Conservation (phyloP, 1,284 basidiomycete genomes). For the Trichosporon sp. region DNA sequence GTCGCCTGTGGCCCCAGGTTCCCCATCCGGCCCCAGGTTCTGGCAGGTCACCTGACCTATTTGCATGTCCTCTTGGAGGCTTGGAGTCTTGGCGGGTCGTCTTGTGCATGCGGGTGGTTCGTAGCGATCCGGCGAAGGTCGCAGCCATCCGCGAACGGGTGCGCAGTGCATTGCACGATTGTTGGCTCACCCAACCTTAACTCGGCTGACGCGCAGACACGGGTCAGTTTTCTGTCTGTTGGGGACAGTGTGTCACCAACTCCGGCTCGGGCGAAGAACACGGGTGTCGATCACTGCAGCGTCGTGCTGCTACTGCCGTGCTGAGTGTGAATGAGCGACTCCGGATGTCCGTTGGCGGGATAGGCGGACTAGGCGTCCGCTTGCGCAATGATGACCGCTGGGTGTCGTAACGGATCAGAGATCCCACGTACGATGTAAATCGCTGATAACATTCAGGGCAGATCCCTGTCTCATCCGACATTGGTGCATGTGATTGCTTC, state of each 20-base stretch:
- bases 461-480: too few species aligned
- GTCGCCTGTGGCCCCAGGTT: neutral
- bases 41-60: neutral
- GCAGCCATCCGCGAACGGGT: neutral
- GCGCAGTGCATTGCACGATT: neutral
- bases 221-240: neutral
- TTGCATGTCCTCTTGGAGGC: neutral
- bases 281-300: neutral
- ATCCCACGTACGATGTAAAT: neutral
- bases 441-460: neutral
- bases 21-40: neutral
- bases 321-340: neutral
- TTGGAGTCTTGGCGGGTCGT: neutral
- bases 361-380: neutral
- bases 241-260: neutral
- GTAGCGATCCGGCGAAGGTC: neutral
- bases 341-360: neutral
- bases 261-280: neutral
- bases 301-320: too few species aligned
- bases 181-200: neutral
- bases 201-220: neutral
- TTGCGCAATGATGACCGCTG: too few species aligned
- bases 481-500: neutral
- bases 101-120: neutral
- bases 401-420: too few species aligned